A percentile compares a stretch with the other conserved stretches of the same genome.
These are phyloP conservation scores for Ambrosia hybrid DNA, from an alignment of 140 eudicot genomes.

Conservation along the genomic window DNA sequence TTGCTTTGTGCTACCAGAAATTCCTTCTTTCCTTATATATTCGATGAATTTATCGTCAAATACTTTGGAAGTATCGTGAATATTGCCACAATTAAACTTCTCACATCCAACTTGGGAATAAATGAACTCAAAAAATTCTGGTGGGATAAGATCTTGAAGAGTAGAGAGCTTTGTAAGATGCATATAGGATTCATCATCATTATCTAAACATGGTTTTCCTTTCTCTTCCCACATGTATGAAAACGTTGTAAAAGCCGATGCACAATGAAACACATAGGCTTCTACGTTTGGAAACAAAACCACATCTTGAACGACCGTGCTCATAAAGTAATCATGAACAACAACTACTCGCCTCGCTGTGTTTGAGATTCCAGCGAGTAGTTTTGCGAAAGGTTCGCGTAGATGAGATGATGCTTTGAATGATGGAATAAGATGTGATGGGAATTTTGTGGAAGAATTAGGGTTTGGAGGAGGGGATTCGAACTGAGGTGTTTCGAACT, in stretches of 20 bases:
- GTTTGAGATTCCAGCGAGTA: neutral
- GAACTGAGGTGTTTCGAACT: too few relatives aligned
- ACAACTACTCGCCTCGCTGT: neutral
- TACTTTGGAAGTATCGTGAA: slow-evolving; percentile 10
- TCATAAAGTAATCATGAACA: slow-evolving; percentile 2
- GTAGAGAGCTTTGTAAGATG: neutral
- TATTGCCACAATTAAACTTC: neutral
- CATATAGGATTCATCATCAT: neutral
- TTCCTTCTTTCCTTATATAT: neutral
- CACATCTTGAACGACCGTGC: neutral
- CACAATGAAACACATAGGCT: neutral
- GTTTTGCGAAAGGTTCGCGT: neutral
- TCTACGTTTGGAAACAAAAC: slow-evolving; percentile 4
- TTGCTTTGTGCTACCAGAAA: slow-evolving; percentile 12
- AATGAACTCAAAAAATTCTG: neutral
- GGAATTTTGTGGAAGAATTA: neutral
- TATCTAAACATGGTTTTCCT: slow-evolving; percentile 6
- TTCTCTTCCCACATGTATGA: neutral
- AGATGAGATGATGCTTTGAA: slow-evolving; percentile 9
- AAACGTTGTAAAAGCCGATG: neutral
- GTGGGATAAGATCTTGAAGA: neutral
- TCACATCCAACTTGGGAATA: neutral
- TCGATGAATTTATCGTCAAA: neutral
- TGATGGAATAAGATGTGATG: slow-evolving; percentile 3
- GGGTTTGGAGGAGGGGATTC: too few relatives aligned